Evolutionary conservation across 2,329 filamentous ascomycete species (phyloP).

Genomic region (Trichoderma aggressivum): DNA sequence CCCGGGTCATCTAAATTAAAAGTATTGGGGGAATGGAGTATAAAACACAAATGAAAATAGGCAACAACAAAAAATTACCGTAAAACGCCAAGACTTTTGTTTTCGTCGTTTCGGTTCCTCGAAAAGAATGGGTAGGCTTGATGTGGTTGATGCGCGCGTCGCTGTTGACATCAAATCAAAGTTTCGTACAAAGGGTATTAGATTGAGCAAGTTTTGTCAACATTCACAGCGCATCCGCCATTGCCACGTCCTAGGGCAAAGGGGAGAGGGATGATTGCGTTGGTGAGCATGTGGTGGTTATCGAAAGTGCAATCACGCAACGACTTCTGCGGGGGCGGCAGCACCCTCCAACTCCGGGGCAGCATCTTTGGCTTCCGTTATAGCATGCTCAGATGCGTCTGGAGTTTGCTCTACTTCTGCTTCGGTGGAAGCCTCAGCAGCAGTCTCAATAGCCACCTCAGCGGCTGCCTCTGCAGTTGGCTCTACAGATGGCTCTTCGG

Average conservation of each 20-base stretch:
- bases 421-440: neutral
- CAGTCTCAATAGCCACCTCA: neutral
- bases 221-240: neutral
- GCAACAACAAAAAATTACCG: neutral
- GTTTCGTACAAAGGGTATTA: slow-evolving; percentile 30
- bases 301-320: neutral
- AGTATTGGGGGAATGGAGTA: neutral
- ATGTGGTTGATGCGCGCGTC: neutral
- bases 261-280: neutral
- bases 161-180: neutral
- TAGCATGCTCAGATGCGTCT: neutral
- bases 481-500: neutral
- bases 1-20: slow-evolving; percentile 17
- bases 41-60: neutral
- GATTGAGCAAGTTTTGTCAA: slow-evolving; percentile 25
- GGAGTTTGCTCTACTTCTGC: neutral
- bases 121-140: slow-evolving; percentile 2
- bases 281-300: neutral
- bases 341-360: neutral
- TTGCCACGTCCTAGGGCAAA: neutral
- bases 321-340: slow-evolving; percentile 10
- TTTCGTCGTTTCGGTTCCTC: slow-evolving; percentile 14
- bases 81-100: slow-evolving; percentile 17
- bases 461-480: neutral
- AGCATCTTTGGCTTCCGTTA: neutral